Conservation (phyloP, 2,329 filamentous ascomycete genomes). For the Microdochium paspali region DNA sequence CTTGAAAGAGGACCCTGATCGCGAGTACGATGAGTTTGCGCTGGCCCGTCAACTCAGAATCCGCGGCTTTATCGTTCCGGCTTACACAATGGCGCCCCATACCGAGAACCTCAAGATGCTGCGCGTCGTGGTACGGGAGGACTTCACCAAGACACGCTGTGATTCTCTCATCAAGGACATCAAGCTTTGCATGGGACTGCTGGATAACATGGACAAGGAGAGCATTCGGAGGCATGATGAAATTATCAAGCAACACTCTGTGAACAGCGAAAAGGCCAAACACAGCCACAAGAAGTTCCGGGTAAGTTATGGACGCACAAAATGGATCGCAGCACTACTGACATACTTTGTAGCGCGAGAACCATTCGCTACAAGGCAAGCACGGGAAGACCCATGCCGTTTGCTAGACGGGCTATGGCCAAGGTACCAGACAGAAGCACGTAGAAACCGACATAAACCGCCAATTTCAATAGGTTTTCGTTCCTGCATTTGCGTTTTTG, state of each 20-base stretch:
- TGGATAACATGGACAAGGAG: slow-evolving; percentile 66
- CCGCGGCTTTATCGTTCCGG: slow-evolving; percentile 86
- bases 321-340: slow-evolving; percentile 2
- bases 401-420: too few species aligned
- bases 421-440: too few species aligned
- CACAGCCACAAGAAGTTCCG: slow-evolving; percentile 41
- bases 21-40: slow-evolving; percentile 64
- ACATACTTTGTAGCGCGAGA: slow-evolving; percentile 47
- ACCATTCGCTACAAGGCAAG: slow-evolving; percentile 54
- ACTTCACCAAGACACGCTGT: slow-evolving; percentile 76
- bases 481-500: too few species aligned
- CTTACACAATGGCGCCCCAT: slow-evolving; percentile 94
- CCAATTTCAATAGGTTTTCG: too few species aligned
- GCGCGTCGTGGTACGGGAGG: slow-evolving; percentile 84
- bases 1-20: slow-evolving; percentile 51
- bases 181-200: slow-evolving; percentile 61
- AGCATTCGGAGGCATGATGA: slow-evolving; percentile 60
- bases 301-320: slow-evolving; percentile 24
- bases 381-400: not conserved
- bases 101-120: slow-evolving; percentile 81
- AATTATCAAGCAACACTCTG: slow-evolving; percentile 50
- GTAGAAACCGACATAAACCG: too few species aligned
- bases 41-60: slow-evolving; percentile 79
- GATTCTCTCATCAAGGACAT: slow-evolving; percentile 72
- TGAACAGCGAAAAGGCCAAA: slow-evolving; percentile 39